Percentiles rank a stretch among this genome's conserved stretches.
These are phyloP conservation scores for Fennellomyces sp. DNA, from an alignment of 371 early-diverging fungal genomes.

Conservation along the genomic window DNA sequence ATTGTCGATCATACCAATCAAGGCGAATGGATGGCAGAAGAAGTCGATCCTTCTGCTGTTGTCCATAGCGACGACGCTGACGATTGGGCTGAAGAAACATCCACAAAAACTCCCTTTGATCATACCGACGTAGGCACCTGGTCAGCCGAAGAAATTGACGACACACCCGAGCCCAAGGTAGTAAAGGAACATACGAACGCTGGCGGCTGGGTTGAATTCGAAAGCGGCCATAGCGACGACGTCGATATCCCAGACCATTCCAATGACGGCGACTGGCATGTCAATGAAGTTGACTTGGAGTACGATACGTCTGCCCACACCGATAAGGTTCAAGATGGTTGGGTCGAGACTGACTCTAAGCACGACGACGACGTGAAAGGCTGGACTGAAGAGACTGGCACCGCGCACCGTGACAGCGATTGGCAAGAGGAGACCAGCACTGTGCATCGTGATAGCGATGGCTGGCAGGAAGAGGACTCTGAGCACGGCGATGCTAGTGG, in stretches of 20 bases:
- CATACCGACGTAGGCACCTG: slow-evolving; percentile 1
- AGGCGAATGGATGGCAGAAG: slow-evolving; percentile 16
- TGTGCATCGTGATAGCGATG: too few relatives aligned
- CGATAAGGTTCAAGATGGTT: neutral
- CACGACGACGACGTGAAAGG: neutral
- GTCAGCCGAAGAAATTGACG: slow-evolving; percentile 9
- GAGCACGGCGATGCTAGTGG: neutral
- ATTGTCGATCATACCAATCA: slow-evolving; percentile 19
- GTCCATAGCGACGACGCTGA: neutral
- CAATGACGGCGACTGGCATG: slow-evolving; percentile 8
- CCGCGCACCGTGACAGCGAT: too few relatives aligned
- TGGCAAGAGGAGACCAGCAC: too few relatives aligned
- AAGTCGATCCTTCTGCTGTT: slow-evolving; percentile 2
- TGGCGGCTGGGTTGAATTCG: slow-evolving; percentile 2
- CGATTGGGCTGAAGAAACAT: neutral
- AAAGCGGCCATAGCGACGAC: neutral
- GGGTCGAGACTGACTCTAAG: neutral
- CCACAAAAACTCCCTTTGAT: neutral
- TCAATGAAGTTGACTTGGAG: slow-evolving; percentile 8
- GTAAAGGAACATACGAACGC: too few relatives aligned
- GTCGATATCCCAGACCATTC: slow-evolving; percentile 5
- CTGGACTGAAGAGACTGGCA: neutral
- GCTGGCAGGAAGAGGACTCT: neutral
- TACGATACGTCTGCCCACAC: neutral
- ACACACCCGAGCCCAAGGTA: slow-evolving; percentile 6